Evolutionary conservation across 306 rosid genomes (phyloP).

Genomic region (Argentina anserina): DNA sequence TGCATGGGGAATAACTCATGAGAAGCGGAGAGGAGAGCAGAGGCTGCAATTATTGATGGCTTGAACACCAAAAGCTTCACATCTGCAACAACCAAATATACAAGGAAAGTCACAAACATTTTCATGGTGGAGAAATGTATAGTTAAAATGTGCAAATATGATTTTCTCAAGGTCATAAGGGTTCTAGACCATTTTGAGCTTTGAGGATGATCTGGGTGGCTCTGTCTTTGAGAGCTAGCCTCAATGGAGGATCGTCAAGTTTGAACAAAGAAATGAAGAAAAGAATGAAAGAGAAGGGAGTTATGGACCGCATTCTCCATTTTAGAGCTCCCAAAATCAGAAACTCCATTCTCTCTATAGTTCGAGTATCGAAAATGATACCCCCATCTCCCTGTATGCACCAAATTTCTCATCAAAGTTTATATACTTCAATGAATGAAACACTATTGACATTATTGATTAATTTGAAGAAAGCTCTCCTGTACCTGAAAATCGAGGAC

Average conservation of each 20-base stretch:
- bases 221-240: constrained; percentile 63
- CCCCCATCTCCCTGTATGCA: constrained; percentile 56
- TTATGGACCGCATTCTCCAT: constrained; percentile 95
- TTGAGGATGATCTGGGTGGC: constrained; percentile 65
- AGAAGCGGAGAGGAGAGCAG: constrained; percentile 72
- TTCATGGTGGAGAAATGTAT: background rate
- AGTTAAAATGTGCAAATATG: background rate
- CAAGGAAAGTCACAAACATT: background rate
- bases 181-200: constrained; percentile 67
- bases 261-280: constrained; percentile 52
- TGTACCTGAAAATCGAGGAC: constrained; percentile 59
- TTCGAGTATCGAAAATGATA: constrained; percentile 66
- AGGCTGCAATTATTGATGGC: constrained; percentile 78
- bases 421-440: background rate
- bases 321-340: constrained; percentile 70
- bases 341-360: constrained; percentile 77
- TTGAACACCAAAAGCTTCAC: constrained; percentile 66
- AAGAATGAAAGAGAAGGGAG: constrained; percentile 79
- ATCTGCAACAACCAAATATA: constrained; percentile 42
- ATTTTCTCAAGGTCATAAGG: background rate
- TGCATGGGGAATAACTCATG: constrained; percentile 83
- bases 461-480: background rate
- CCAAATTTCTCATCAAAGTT: background rate
- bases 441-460: background rate
- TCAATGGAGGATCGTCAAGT: constrained; percentile 49